Evolutionary conservation across 176 grass and related monocot genomes (phyloP).

Genomic region (Secale cereale): DNA sequence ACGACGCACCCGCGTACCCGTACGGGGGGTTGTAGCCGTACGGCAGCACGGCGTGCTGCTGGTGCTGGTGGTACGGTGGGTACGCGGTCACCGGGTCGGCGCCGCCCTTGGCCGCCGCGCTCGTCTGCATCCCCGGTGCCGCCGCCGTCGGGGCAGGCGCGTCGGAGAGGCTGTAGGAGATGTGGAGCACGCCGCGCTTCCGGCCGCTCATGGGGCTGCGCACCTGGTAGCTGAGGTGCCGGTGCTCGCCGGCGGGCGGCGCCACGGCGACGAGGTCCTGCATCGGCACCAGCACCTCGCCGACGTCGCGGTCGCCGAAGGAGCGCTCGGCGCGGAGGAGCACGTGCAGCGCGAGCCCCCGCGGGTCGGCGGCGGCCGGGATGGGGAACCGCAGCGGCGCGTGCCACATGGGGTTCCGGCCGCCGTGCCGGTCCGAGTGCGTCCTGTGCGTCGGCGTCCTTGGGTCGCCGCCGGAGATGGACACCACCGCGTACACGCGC

Average conservation of each 20-base stretch:
- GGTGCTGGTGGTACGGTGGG: slow-evolving; percentile 5
- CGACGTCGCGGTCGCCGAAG: slow-evolving; percentile 66
- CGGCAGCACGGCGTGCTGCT: not conserved
- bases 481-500: slow-evolving; percentile 72
- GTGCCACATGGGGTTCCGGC: slow-evolving; percentile 63
- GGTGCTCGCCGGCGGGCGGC: not conserved
- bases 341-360: slow-evolving; percentile 46
- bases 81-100: slow-evolving; percentile 18
- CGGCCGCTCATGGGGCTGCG: slow-evolving; percentile 44
- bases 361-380: slow-evolving; percentile 23
- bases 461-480: slow-evolving; percentile 62
- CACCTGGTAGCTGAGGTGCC: slow-evolving; percentile 50
- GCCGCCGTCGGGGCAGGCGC: not conserved
- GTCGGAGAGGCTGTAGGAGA: slow-evolving; percentile 43
- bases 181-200: slow-evolving; percentile 44
- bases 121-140: not conserved
- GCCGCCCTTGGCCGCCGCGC: not conserved
- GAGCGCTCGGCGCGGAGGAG: slow-evolving; percentile 54
- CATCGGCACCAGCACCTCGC: slow-evolving; percentile 61
- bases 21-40: not conserved
- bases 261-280: slow-evolving; percentile 37
- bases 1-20: slow-evolving; percentile 16
- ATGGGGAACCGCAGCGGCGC: slow-evolving; percentile 43
- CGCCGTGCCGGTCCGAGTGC: slow-evolving; percentile 43
- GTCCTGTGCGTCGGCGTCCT: slow-evolving; percentile 52